phyloP scores from a whole-genome alignment of 2,329 filamentous ascomycete genomes.

The Fusarium paranaense region DNA sequence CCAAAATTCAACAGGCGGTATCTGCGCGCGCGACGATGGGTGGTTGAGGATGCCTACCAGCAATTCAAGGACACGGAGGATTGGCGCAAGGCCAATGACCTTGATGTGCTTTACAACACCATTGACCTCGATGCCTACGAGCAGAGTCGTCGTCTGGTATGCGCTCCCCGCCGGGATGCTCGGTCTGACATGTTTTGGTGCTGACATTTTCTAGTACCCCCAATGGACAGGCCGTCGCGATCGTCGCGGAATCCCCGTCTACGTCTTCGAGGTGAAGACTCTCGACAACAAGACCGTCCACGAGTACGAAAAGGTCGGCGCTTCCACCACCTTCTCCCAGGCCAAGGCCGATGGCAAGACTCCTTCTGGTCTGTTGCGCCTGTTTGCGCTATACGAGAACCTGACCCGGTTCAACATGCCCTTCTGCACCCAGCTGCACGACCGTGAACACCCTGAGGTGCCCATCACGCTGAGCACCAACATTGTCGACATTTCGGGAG shows the following conservation, averaged over 20 bases:
- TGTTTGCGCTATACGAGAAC: conserved; percentile 96
- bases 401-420: conserved; percentile 89
- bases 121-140: conserved; percentile 90
- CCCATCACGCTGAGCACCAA: conserved; percentile 94
- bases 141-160: conserved; percentile 78
- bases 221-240: conserved; percentile 96
- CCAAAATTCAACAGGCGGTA: conserved; percentile 72
- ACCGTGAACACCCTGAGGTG: conserved; percentile 79
- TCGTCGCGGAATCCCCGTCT: conserved; percentile 90
- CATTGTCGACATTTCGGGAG: conserved; percentile 91
- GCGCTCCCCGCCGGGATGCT: neutral
- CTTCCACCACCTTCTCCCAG: conserved; percentile 68
- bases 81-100: conserved; percentile 83
- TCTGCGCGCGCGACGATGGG: conserved; percentile 85
- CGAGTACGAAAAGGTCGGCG: conserved; percentile 77
- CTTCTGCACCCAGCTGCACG: conserved; percentile 79
- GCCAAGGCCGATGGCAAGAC: conserved; percentile 75
- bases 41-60: conserved; percentile 78
- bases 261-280: conserved; percentile 87
- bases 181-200: neutral
- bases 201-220: conserved; percentile 72
- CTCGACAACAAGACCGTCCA: conserved; percentile 85
- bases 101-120: conserved; percentile 84
- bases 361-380: conserved; percentile 80
- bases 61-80: conserved; percentile 92